These are phyloP conservation scores for Poterioochromonas sp. DNA, from an alignment of 352 stramenopile genomes.

Conservation along the genomic window DNA sequence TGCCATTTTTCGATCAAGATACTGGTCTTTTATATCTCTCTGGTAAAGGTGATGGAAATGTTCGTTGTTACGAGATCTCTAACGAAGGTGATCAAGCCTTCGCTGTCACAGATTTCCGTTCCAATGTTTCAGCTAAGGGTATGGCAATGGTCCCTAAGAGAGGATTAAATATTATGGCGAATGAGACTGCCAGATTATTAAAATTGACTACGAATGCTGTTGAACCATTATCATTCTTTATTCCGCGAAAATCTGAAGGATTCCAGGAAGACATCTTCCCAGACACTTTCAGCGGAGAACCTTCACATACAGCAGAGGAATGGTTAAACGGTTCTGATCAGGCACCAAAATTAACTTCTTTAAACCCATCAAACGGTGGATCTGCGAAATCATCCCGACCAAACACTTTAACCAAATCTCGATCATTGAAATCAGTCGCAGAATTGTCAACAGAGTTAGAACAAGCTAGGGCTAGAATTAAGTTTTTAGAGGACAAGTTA, in stretches of 20 bases:
- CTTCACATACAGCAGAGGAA: conserved; percentile 86
- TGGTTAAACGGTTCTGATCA: conserved; percentile 89
- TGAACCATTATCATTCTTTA: conserved; percentile 84
- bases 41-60: conserved; percentile 93
- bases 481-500: conserved; percentile 54
- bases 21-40: conserved; percentile 95
- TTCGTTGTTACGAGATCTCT: conserved; percentile 96
- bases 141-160: conserved; percentile 98
- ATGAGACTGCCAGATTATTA: conserved; percentile 86
- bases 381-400: neutral
- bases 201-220: conserved; percentile 78
- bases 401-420: neutral
- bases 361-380: conserved; percentile 61
- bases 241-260: conserved; percentile 94
- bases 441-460: conserved; percentile 46
- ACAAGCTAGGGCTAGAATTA: conserved; percentile 51
- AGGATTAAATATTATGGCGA: conserved; percentile 91
- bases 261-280: conserved; percentile 99
- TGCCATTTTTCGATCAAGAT: conserved; percentile 97
- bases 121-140: conserved; percentile 80
- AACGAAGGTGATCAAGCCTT: conserved; percentile 74
- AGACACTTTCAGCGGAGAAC: conserved; percentile 80
- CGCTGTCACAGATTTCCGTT: conserved; percentile 86
- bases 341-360: conserved; percentile 73
- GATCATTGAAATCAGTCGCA: neutral